Evolutionary conservation across 2,329 filamentous ascomycete species (phyloP).

Genomic region (Colletotrichum cereale): DNA sequence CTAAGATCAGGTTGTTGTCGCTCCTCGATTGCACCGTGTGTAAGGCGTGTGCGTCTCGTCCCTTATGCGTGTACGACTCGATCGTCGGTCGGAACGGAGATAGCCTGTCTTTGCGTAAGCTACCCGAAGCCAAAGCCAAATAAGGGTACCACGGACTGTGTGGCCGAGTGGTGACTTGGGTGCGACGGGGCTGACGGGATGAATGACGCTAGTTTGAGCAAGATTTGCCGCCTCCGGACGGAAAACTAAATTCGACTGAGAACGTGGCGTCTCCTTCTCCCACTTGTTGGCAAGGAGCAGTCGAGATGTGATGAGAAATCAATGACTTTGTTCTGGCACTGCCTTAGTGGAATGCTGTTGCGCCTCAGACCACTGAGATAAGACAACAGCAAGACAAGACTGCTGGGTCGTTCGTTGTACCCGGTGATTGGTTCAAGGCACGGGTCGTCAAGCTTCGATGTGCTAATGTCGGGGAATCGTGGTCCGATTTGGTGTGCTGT

Average conservation of each 20-base stretch:
- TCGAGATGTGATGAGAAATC: background rate
- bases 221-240: conserved; percentile 22
- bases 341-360: background rate
- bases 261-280: background rate
- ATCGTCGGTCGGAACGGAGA: conserved; percentile 28
- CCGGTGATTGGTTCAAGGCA: background rate
- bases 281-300: background rate
- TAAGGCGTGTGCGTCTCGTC: background rate
- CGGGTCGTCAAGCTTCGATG: conserved; percentile 1
- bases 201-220: conserved; percentile 31
- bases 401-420: background rate
- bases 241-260: conserved; percentile 11
- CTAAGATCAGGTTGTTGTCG: background rate
- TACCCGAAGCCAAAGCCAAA: background rate
- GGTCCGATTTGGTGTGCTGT: conserved; percentile 6
- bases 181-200: conserved; percentile 16
- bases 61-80: background rate
- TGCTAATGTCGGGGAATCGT: background rate
- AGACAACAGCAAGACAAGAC: background rate
- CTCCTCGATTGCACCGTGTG: background rate
- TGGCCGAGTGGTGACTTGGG: conserved; percentile 11
- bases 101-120: conserved; percentile 11
- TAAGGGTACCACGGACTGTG: background rate
- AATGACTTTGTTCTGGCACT: background rate
- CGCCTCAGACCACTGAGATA: background rate